These are phyloP conservation scores for Penicillium sp. DNA, from an alignment of 2,329 filamentous ascomycete genomes.

Conservation along the genomic window DNA sequence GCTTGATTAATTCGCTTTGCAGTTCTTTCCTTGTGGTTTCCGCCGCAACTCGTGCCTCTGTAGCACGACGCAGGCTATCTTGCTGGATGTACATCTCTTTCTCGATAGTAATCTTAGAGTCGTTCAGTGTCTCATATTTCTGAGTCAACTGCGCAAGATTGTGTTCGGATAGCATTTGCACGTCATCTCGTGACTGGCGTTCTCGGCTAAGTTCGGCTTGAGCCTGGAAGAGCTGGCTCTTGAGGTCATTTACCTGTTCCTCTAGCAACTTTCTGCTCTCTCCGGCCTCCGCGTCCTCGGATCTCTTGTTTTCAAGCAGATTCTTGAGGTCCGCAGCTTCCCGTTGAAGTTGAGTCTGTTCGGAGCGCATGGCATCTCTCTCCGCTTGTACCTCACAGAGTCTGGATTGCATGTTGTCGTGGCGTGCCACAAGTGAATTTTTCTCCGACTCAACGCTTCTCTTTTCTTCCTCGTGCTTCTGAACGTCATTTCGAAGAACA, in stretches of 20 bases:
- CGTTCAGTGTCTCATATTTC: constrained; percentile 81
- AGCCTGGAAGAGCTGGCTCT: constrained; percentile 76
- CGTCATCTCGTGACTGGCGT: constrained; percentile 89
- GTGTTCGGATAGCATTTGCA: constrained; percentile 84
- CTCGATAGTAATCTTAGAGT: constrained; percentile 94
- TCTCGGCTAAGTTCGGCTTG: constrained; percentile 89
- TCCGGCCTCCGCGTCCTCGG: constrained; percentile 80
- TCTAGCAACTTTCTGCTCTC: constrained; percentile 81
- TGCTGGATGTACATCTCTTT: constrained; percentile 97
- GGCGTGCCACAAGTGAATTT: constrained; percentile 66
- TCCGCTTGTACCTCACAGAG: constrained; percentile 85
- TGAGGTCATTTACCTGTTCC: constrained; percentile 81
- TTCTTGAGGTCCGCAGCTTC: constrained; percentile 86
- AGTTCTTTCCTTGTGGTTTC: constrained; percentile 89
- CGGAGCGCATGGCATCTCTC: constrained; percentile 78
- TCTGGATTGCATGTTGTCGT: constrained; percentile 71
- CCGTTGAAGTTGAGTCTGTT: constrained; percentile 78
- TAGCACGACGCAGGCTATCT: constrained; percentile 80
- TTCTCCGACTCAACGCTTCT: constrained; percentile 76
- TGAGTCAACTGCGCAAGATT: constrained; percentile 78
- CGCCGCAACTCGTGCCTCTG: constrained; percentile 72
- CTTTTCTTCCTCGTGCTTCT: constrained; percentile 77
- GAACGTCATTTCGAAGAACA: constrained; percentile 78
- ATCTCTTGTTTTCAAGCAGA: constrained; percentile 81
- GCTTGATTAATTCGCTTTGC: constrained; percentile 75